Evolutionary conservation across 345 rosid genomes (phyloP).

Genomic region (Euphorbia peplus): DNA sequence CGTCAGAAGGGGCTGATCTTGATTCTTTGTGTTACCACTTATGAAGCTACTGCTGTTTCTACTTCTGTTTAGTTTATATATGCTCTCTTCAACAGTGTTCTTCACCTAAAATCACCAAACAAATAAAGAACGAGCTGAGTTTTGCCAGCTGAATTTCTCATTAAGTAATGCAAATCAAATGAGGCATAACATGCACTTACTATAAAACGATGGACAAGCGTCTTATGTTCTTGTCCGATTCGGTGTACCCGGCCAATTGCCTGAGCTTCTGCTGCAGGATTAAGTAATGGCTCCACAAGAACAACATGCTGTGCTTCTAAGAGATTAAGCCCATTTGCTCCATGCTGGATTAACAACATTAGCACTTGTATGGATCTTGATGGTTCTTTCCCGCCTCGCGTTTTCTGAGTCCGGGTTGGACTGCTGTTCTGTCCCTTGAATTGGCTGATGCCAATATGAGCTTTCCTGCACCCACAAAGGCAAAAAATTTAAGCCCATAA

Average conservation of each 20-base stretch:
- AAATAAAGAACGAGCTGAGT: neutral
- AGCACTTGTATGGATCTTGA: slow-evolving; percentile 57
- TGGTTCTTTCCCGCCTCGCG: slow-evolving; percentile 27
- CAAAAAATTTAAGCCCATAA: slow-evolving; percentile 14
- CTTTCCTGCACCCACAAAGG: slow-evolving; percentile 53
- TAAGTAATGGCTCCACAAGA: slow-evolving; percentile 88
- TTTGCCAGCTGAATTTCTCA: no score
- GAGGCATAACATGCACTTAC: slow-evolving; percentile 38
- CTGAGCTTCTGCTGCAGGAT: slow-evolving; percentile 97
- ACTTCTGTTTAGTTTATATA: slow-evolving; percentile 81
- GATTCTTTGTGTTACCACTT: slow-evolving; percentile 83
- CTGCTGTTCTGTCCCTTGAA: slow-evolving; percentile 50
- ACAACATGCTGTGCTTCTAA: slow-evolving; percentile 94
- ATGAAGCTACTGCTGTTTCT: slow-evolving; percentile 54
- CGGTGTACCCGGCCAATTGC: slow-evolving; percentile 93
- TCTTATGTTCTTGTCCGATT: slow-evolving; percentile 74
- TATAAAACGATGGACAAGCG: slow-evolving; percentile 85
- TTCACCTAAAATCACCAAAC: slow-evolving; percentile 47
- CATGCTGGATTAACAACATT: slow-evolving; percentile 84
- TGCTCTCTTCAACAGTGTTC: slow-evolving; percentile 87
- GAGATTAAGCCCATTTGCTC: slow-evolving; percentile 95
- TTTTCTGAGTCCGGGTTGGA: slow-evolving; percentile 25
- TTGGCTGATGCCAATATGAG: slow-evolving; percentile 75
- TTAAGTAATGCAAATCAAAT: neutral
- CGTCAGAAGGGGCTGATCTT: slow-evolving; percentile 76